A percentile compares a stretch with the other conserved stretches of the same genome.
Conservation (phyloP, 345 rosid genomes). For the Populus nigra region DNA sequence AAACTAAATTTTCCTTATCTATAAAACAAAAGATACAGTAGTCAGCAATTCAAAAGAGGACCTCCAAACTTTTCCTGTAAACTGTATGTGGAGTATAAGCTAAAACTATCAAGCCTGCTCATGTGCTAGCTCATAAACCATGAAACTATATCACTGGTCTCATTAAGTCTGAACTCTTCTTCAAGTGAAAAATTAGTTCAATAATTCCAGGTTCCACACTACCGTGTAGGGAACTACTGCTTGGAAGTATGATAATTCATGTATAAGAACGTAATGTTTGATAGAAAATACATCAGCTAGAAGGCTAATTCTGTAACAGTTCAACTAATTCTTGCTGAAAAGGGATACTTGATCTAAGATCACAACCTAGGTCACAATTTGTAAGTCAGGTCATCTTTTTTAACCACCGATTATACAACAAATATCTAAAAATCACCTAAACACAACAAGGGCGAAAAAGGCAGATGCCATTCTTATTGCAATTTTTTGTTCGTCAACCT, state of each 20-base stretch:
- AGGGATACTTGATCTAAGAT: not conserved
- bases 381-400: not conserved
- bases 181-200: not conserved
- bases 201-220: not conserved
- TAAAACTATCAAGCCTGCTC: not conserved
- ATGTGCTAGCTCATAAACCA: not conserved
- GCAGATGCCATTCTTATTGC: not conserved
- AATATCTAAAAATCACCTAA: not conserved
- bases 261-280: not conserved
- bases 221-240: not conserved
- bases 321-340: not conserved
- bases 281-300: not conserved
- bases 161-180: not conserved
- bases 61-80: not conserved
- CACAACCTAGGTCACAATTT: not conserved
- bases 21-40: not conserved
- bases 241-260: not conserved
- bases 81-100: not conserved
- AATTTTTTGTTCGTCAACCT: not conserved
- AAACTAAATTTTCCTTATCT: not conserved
- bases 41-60: not conserved
- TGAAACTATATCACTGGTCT: not conserved
- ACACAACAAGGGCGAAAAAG: not conserved
- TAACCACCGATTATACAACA: not conserved
- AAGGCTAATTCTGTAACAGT: not conserved